phyloP scores from a whole-genome alignment of 179 eudicot genomes.

The Heliamphora ciliata region DNA sequence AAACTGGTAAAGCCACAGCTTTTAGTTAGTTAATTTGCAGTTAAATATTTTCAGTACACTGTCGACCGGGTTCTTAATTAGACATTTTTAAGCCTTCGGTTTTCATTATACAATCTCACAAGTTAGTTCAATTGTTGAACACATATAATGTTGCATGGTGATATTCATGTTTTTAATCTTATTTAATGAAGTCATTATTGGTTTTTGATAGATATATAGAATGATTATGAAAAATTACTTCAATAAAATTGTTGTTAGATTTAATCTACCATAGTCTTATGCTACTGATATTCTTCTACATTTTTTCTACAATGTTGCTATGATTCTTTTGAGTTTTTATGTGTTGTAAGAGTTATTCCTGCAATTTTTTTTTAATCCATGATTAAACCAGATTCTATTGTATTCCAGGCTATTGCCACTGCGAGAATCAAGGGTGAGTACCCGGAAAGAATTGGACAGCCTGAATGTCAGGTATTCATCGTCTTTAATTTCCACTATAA shows the following conservation, averaged over 20 bases:
- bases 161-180: constrained; percentile 3
- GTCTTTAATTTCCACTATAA: background rate
- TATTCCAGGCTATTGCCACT: constrained; percentile 69
- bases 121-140: constrained; percentile 5
- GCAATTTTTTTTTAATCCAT: constrained; percentile 5
- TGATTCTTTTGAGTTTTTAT: background rate
- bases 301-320: background rate
- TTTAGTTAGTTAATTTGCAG: too few species aligned
- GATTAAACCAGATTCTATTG: constrained; percentile 23
- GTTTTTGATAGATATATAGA: background rate
- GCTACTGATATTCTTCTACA: background rate
- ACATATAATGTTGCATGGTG: background rate
- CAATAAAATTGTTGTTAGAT: background rate
- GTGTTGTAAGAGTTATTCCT: too few species aligned
- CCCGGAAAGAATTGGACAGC: constrained; percentile 91
- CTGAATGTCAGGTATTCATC: constrained; percentile 82
- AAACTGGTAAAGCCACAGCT: constrained; percentile 46
- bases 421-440: constrained; percentile 92
- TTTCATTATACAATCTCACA: background rate
- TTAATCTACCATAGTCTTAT: background rate
- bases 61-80: background rate
- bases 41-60: too few species aligned
- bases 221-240: background rate
- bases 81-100: background rate
- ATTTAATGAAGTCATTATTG: constrained; percentile 1